Evolutionary conservation across 805 yeast genomes (phyloP).

Genomic region (Clavispora carvajalis): DNA sequence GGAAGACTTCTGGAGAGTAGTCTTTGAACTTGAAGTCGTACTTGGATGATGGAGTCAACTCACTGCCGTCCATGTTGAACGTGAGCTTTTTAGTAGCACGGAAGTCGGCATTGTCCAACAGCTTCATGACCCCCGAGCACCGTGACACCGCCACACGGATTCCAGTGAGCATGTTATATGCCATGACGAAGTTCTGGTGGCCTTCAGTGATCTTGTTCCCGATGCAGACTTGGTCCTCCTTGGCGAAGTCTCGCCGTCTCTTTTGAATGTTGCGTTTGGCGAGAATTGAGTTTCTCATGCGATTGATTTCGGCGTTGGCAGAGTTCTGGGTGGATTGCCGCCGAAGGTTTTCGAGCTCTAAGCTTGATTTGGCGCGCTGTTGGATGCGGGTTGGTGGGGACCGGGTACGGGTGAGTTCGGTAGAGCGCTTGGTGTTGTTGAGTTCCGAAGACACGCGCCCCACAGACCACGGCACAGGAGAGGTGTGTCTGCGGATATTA

Average conservation of each 20-base stretch:
- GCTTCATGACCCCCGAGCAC: constrained; percentile 79
- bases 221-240: constrained; percentile 57
- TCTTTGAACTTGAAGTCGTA: constrained; percentile 97
- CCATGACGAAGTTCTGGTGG: constrained; percentile 87
- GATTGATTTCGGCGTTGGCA: constrained; percentile 39
- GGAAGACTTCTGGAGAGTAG: constrained; percentile 89
- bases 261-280: constrained; percentile 39
- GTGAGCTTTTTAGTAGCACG: constrained; percentile 69
- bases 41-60: constrained; percentile 86
- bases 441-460: constrained; percentile 3
- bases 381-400: neutral
- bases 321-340: constrained; percentile 17
- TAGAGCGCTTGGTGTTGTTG: neutral
- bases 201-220: constrained; percentile 89
- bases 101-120: constrained; percentile 68
- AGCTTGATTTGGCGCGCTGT: constrained; percentile 1
- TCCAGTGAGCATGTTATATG: constrained; percentile 96
- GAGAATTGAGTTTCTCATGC: constrained; percentile 46
- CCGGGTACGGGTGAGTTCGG: neutral
- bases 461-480: constrained; percentile 3
- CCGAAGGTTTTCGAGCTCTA: constrained; percentile 4
- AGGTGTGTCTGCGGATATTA: constrained; percentile 6
- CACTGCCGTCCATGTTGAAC: constrained; percentile 83
- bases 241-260: constrained; percentile 35
- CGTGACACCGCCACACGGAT: constrained; percentile 92